These are phyloP conservation scores for Aspergillus ibericus DNA, from an alignment of 2,329 filamentous ascomycete genomes.

Conservation along the genomic window DNA sequence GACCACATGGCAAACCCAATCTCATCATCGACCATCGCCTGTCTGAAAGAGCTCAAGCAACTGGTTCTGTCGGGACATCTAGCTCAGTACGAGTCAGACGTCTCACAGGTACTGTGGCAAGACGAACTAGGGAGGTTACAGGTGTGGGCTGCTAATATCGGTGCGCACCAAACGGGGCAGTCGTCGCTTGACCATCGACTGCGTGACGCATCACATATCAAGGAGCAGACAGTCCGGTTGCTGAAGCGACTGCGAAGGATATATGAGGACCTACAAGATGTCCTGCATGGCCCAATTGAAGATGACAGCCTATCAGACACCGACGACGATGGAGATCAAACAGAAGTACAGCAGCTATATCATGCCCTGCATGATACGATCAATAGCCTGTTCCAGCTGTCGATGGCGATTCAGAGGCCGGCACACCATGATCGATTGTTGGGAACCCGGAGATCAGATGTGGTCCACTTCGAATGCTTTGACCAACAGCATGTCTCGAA, in stretches of 20 bases:
- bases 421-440: conserved; percentile 1
- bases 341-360: background rate
- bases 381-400: background rate
- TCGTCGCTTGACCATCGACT: conserved; percentile 34
- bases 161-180: too few species aligned
- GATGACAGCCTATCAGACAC: background rate
- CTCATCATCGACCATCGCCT: background rate
- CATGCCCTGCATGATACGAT: background rate
- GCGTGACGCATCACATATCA: conserved; percentile 28
- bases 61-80: background rate
- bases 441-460: background rate
- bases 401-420: background rate
- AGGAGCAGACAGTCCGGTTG: background rate
- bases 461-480: background rate
- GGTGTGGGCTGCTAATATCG: too few species aligned
- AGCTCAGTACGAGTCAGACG: background rate
- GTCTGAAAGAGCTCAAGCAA: background rate
- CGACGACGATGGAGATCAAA: background rate
- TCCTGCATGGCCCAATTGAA: too few species aligned
- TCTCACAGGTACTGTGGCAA: conserved; percentile 12
- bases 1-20: too few species aligned
- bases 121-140: conserved; percentile 23
- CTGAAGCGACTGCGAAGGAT: background rate
- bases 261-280: too few species aligned
- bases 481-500: background rate